Percentiles rank a stretch among this genome's conserved stretches.
Evolutionary conservation across 306 rosid species (phyloP).

Genomic region (Cicer pinnatifidum): DNA sequence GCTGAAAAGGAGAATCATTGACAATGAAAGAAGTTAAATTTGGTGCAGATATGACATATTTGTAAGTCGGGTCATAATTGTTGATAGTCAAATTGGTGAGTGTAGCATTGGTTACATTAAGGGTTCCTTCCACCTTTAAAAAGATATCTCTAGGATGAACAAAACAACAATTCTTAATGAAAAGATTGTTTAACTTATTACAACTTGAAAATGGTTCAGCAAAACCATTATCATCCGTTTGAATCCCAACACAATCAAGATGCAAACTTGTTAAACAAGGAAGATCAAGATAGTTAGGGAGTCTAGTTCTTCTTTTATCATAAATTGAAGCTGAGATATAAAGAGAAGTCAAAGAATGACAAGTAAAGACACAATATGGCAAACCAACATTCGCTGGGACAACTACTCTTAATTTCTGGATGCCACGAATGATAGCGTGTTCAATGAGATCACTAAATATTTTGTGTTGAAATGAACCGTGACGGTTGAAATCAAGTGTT

Average conservation of each 20-base stretch:
- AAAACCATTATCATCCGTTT: neutral
- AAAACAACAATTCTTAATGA: neutral
- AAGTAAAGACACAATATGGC: neutral
- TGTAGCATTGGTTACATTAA: neutral
- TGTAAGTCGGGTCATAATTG: neutral
- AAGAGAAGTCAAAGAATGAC: neutral
- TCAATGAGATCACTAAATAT: neutral
- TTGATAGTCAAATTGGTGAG: conserved; percentile 4
- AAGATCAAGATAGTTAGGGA: neutral
- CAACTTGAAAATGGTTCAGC: conserved; percentile 27
- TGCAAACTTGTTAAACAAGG: conserved; percentile 1
- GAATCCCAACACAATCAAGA: neutral
- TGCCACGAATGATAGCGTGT: neutral
- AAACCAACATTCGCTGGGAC: neutral
- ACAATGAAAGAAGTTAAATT: conserved; percentile 14
- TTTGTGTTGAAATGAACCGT: neutral
- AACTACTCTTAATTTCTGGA: neutral
- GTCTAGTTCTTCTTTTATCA: neutral
- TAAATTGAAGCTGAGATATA: neutral
- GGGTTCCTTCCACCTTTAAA: neutral
- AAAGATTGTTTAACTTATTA: neutral
- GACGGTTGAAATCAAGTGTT: neutral
- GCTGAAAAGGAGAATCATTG: neutral
- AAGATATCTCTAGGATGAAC: neutral
- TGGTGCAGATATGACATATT: neutral